Evolutionary conservation across 352 stramenopile genomes (phyloP).

Genomic region (Globisporangium abappressorium): DNA sequence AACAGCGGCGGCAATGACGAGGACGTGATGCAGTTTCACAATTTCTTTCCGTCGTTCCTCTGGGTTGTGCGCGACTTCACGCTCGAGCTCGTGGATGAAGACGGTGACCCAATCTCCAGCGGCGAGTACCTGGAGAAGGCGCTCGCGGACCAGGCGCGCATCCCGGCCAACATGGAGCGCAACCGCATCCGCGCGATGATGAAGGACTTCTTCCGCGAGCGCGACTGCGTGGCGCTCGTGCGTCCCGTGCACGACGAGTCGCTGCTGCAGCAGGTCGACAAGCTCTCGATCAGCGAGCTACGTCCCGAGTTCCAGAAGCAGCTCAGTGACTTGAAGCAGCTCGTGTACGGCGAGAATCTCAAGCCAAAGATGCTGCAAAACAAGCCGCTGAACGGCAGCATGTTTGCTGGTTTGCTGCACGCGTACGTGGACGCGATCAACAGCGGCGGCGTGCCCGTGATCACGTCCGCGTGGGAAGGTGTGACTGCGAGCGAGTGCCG

Average conservation of each 20-base stretch:
- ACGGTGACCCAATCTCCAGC: constrained; percentile 73
- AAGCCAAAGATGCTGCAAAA: constrained; percentile 83
- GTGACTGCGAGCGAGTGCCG: constrained; percentile 79
- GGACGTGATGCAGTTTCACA: constrained; percentile 73
- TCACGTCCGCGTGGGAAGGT: constrained; percentile 84
- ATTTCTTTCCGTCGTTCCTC: constrained; percentile 87
- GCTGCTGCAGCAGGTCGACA: constrained; percentile 75
- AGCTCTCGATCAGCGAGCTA: constrained; percentile 58
- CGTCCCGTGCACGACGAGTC: constrained; percentile 78
- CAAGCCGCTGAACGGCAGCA: constrained; percentile 76
- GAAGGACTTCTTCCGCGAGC: constrained; percentile 82
- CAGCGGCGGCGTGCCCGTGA: constrained; percentile 85
- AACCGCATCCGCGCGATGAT: constrained; percentile 83
- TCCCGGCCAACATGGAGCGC: constrained; percentile 64
- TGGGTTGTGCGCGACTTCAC: constrained; percentile 90
- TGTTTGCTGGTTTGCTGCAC: constrained; percentile 81
- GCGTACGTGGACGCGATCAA: constrained; percentile 86
- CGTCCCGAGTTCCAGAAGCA: constrained; percentile 77
- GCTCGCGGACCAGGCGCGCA: constrained; percentile 67
- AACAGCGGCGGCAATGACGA: constrained; percentile 30
- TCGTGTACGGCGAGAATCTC: constrained; percentile 68
- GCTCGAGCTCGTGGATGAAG: constrained; percentile 81
- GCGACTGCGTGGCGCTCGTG: constrained; percentile 80
- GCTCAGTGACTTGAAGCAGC: constrained; percentile 56
- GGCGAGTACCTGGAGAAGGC: constrained; percentile 82